Conservation (phyloP, 306 rosid species). For the Rosa chinensis region DNA sequence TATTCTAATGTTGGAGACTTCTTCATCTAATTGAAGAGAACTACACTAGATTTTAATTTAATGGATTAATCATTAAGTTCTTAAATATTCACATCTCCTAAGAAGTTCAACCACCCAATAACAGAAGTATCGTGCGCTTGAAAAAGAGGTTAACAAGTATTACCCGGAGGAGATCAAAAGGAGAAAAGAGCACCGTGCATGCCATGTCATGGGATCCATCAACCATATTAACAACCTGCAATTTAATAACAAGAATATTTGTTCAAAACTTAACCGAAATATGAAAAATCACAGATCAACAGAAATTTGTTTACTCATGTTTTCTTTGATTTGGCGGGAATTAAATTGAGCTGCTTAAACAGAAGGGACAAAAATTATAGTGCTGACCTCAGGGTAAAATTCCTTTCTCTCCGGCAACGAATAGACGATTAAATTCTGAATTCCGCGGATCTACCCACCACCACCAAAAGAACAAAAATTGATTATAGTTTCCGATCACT, state of each 20-base stretch:
- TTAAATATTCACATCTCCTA: not conserved
- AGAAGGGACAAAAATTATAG: not conserved
- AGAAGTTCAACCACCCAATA: not conserved
- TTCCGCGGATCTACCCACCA: conserved; percentile 73
- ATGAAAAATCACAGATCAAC: not conserved
- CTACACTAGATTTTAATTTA: not conserved
- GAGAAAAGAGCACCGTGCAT: conserved; percentile 75
- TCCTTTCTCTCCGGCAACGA: conserved; percentile 92
- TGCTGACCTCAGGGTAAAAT: conserved; percentile 81
- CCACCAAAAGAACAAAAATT: conserved; percentile 3
- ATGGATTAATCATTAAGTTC: not conserved
- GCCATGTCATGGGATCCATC: conserved; percentile 56
- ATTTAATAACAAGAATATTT: not conserved
- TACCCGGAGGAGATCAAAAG: conserved; percentile 74
- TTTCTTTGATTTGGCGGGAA: not conserved
- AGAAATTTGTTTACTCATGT: not conserved
- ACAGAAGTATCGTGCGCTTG: not conserved
- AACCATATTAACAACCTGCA: conserved; percentile 81
- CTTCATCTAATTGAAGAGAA: not conserved
- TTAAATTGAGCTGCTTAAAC: not conserved
- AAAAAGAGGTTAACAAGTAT: conserved; percentile 10
- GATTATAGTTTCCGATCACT: not conserved
- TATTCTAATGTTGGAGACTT: not conserved
- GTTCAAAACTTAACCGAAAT: not conserved
- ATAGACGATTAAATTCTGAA: conserved; percentile 66